phyloP scores from a whole-genome alignment of 371 early-diverging fungal genomes.

The Actinomortierella ambigua region DNA sequence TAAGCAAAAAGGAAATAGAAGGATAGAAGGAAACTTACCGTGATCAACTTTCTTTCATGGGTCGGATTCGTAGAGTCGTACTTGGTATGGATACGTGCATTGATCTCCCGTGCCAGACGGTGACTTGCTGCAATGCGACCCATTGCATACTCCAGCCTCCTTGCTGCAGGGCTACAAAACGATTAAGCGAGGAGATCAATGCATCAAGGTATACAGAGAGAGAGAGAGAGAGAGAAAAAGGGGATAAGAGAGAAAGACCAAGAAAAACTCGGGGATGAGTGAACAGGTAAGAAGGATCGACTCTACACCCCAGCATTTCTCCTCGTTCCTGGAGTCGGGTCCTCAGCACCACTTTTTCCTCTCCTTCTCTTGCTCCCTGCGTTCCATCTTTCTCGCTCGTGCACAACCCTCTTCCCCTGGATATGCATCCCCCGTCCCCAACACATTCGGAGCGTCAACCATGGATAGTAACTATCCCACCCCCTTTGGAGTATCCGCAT shows the following conservation, averaged over 20 bases:
- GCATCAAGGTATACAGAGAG: not conserved
- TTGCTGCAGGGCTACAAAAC: slow-evolving; percentile 55
- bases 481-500: too few species aligned
- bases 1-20: not conserved
- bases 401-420: too few species aligned
- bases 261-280: too few species aligned
- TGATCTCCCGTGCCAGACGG: slow-evolving; percentile 61
- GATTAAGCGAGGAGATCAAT: not conserved
- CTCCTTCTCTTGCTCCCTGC: not conserved
- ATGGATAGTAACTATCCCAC: too few species aligned
- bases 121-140: slow-evolving; percentile 58
- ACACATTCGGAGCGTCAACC: too few species aligned
- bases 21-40: slow-evolving; percentile 47
- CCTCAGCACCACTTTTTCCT: not conserved
- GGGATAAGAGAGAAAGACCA: not conserved
- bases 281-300: too few species aligned
- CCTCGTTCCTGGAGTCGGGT: not conserved
- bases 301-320: too few species aligned
- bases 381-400: not conserved
- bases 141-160: slow-evolving; percentile 58
- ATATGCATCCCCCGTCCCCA: too few species aligned
- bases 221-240: not conserved
- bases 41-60: slow-evolving; percentile 71
- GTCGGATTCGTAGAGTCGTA: slow-evolving; percentile 65
- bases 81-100: slow-evolving; percentile 65